A percentile compares a stretch with the other conserved stretches of the same genome.
phyloP scores from a whole-genome alignment of 139 green algal species.

The Chlamydomonas sp. region DNA sequence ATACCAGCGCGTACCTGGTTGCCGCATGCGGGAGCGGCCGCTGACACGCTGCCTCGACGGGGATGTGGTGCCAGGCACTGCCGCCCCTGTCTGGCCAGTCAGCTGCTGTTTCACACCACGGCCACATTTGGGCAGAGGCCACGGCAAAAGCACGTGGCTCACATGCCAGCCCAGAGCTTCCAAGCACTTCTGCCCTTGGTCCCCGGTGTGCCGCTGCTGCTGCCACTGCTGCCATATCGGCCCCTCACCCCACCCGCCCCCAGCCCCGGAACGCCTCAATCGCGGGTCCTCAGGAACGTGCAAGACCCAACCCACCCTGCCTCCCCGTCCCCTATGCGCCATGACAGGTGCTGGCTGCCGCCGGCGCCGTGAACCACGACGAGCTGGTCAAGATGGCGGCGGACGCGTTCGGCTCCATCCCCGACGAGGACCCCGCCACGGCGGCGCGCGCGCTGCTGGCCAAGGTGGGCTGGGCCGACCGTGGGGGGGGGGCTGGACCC shows the following conservation, averaged over 20 bases:
- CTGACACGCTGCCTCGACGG: too few relatives aligned
- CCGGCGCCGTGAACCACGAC: constrained; percentile 96
- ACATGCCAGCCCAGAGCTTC: too few relatives aligned
- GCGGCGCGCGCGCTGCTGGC: constrained; percentile 54
- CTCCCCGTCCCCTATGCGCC: neutral
- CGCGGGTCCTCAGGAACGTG: neutral
- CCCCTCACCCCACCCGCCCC: neutral
- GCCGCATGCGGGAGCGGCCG: too few relatives aligned
- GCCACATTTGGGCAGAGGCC: too few relatives aligned
- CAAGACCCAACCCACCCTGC: neutral
- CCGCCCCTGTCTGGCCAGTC: too few relatives aligned
- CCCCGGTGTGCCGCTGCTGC: too few relatives aligned
- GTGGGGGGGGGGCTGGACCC: neutral
- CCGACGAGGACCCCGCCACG: constrained; percentile 61
- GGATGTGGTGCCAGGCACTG: too few relatives aligned
- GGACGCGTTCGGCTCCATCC: constrained; percentile 63
- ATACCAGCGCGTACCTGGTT: too few relatives aligned
- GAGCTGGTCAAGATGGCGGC: constrained; percentile 86
- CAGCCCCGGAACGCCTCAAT: neutral
- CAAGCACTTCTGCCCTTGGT: too few relatives aligned
- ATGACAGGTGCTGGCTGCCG: constrained; percentile 82
- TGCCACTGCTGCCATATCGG: neutral
- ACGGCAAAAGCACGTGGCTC: too few relatives aligned
- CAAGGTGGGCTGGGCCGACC: constrained; percentile 34
- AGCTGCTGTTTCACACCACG: too few relatives aligned